Conservation (phyloP, 768 basidiomycete species). For the Tylopilus intermedius region DNA sequence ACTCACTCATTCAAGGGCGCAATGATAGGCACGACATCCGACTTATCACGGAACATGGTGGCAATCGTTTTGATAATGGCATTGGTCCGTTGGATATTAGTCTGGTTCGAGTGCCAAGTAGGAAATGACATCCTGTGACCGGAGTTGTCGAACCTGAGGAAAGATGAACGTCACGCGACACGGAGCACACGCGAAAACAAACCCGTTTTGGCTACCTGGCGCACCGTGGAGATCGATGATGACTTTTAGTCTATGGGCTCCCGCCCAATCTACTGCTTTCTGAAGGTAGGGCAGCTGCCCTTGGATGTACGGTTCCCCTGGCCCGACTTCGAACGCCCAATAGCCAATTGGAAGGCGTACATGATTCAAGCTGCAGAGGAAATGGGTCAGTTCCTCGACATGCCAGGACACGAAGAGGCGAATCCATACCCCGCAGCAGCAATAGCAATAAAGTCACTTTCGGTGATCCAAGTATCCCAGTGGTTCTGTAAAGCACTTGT, state of each 20-base stretch:
- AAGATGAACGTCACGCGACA: conserved; percentile 2
- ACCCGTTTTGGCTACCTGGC: conserved; percentile 85
- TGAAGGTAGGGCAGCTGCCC: conserved; percentile 69
- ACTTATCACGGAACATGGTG: conserved; percentile 49
- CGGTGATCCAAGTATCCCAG: conserved; percentile 83
- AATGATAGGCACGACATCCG: conserved; percentile 58
- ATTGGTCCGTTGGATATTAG: conserved; percentile 65
- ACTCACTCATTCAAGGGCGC: conserved; percentile 75
- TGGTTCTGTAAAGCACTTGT: conserved; percentile 52
- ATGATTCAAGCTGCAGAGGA: conserved; percentile 61
- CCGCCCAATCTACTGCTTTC: conserved; percentile 68
- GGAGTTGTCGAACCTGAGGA: conserved; percentile 71
- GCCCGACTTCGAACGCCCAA: conserved; percentile 80
- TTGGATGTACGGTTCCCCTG: conserved; percentile 73
- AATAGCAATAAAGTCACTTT: conserved; percentile 71
- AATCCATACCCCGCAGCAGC: conserved; percentile 62
- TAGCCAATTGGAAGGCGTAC: conserved; percentile 84
- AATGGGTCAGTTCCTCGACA: conserved; percentile 6
- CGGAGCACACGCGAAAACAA: conserved; percentile 12
- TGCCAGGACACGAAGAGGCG: neutral
- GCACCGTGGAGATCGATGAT: conserved; percentile 78
- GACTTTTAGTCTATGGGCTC: conserved; percentile 65
- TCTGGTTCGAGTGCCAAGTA: conserved; percentile 61
- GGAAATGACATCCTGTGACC: conserved; percentile 60
- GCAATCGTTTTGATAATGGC: conserved; percentile 60